Percentiles rank a stretch among this genome's conserved stretches.
Conservation (phyloP, 306 rosid genomes). For the Pyrus communis region DNA sequence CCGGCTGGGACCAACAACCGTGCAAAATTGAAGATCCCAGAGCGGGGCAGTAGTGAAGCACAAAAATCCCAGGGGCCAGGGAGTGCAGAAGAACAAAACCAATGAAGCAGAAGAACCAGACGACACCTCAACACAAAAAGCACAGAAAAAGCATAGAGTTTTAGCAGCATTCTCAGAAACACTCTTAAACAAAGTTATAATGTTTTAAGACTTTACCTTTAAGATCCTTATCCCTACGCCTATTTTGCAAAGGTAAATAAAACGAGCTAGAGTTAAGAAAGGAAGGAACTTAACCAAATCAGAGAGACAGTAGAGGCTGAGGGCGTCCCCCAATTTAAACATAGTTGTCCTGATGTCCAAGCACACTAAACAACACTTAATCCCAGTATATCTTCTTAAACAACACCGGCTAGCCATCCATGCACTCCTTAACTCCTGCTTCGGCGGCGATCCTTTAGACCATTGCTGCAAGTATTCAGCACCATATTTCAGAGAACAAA, state of each 20-base stretch:
- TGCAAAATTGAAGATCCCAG: conserved; percentile 64
- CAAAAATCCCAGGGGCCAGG: conserved; percentile 39
- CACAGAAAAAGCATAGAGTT: conserved; percentile 38
- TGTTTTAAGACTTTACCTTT: conserved; percentile 25
- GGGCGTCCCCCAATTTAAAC: conserved; percentile 68
- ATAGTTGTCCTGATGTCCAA: conserved; percentile 52
- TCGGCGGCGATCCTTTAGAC: conserved; percentile 77
- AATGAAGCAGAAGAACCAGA: conserved; percentile 74
- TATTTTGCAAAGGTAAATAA: conserved; percentile 29
- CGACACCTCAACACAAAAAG: conserved; percentile 52
- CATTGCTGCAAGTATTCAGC: conserved; percentile 59
- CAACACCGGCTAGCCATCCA: conserved; percentile 17
- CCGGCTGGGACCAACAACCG: conserved; percentile 63
- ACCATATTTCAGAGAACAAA: neutral
- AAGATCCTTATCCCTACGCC: conserved; percentile 38
- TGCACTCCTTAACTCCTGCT: conserved; percentile 70
- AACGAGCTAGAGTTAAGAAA: conserved; percentile 44
- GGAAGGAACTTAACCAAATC: conserved; percentile 68
- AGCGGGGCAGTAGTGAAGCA: conserved; percentile 49
- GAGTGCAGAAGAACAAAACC: conserved; percentile 64
- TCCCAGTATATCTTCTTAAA: conserved; percentile 39
- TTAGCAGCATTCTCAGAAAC: conserved; percentile 46
- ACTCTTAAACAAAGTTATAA: conserved; percentile 30
- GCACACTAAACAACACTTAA: conserved; percentile 48
- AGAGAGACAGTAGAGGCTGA: conserved; percentile 51